Percentiles rank a stretch among this genome's conserved stretches.
phyloP scores from a whole-genome alignment of 345 rosid genomes.

The Trapa bicornis region DNA sequence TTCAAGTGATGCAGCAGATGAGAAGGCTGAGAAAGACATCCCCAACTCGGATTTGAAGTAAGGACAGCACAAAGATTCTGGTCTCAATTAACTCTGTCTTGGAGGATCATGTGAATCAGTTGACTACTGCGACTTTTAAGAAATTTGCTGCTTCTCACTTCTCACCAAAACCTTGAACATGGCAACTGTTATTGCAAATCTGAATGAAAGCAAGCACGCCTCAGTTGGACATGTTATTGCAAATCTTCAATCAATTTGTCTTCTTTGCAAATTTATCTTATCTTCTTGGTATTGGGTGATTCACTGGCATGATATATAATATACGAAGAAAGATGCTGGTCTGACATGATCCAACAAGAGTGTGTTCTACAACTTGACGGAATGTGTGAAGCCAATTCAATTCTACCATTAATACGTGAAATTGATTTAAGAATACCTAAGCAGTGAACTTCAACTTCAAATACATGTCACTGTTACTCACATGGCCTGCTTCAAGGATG shows the following conservation, averaged over 20 bases:
- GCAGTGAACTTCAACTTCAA: too few species aligned
- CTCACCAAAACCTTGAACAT: background rate
- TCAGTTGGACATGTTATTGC: background rate
- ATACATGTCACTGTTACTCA: background rate
- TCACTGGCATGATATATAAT: too few species aligned
- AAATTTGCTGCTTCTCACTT: background rate
- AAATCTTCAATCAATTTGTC: background rate
- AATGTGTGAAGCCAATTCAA: too few species aligned
- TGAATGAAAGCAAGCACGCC: background rate
- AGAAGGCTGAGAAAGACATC: background rate
- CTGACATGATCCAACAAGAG: too few species aligned
- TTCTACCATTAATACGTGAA: background rate
- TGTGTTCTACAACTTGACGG: background rate
- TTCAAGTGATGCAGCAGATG: conserved; percentile 3
- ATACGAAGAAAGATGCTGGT: too few species aligned
- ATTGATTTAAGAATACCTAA: background rate
- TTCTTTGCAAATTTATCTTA: background rate
- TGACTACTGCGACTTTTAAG: background rate
- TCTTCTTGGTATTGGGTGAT: too few species aligned
- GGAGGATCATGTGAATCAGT: background rate
- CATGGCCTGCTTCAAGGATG: background rate
- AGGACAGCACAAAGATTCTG: background rate
- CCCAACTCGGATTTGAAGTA: background rate
- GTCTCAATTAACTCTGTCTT: background rate
- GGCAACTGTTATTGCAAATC: background rate